Percentiles rank a stretch among this genome's conserved stretches.
Evolutionary conservation across 768 basidiomycete species (phyloP).

Genomic region (Lentinula guzmanii): DNA sequence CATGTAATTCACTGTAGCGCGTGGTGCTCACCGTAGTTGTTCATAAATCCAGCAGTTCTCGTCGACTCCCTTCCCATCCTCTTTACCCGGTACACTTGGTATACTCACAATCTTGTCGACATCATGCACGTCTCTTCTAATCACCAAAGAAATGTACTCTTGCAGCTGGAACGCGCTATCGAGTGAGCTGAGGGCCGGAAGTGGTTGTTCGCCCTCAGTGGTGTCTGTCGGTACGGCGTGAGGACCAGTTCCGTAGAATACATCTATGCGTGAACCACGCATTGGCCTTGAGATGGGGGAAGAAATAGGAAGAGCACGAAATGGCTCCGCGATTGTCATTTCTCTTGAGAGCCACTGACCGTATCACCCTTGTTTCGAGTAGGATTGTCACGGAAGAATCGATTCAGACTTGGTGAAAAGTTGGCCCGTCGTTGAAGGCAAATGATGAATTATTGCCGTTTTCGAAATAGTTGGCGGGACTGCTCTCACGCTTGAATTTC

Average conservation of each 20-base stretch:
- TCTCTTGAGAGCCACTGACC: too few species aligned
- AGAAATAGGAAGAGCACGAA: neutral
- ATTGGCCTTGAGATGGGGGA: constrained; percentile 42
- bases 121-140: constrained; percentile 83
- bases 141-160: constrained; percentile 88
- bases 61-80: constrained; percentile 37
- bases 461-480: too few species aligned
- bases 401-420: too few species aligned
- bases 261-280: constrained; percentile 71
- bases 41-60: constrained; percentile 82
- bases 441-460: too few species aligned
- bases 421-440: too few species aligned
- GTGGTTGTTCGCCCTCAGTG: constrained; percentile 44
- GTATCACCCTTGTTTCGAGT: too few species aligned
- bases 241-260: constrained; percentile 45
- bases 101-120: constrained; percentile 76
- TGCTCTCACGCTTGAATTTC: too few species aligned
- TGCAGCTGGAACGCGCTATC: constrained; percentile 94
- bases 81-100: constrained; percentile 41
- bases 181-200: constrained; percentile 65
- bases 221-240: constrained; percentile 22
- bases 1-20: neutral
- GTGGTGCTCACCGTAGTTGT: constrained; percentile 34
- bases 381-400: too few species aligned
- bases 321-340: neutral